Percentiles rank a stretch among this genome's conserved stretches.
phyloP scores from a whole-genome alignment of 768 basidiomycete genomes.

The Tricholomella constricta region DNA sequence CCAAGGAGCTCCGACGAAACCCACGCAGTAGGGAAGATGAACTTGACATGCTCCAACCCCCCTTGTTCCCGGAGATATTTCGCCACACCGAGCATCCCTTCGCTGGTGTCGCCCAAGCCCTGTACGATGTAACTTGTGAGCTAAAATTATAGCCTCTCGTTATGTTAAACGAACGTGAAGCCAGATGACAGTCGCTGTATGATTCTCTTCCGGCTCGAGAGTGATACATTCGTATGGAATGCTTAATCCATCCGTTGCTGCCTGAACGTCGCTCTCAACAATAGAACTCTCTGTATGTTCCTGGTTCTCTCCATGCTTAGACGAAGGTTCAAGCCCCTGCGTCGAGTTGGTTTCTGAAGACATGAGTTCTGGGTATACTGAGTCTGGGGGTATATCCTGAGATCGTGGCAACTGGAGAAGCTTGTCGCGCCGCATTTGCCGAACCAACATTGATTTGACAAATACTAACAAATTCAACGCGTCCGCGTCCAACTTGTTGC shows the following conservation, averaged over 20 bases:
- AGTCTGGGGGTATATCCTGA: too few relatives aligned
- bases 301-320: too few relatives aligned
- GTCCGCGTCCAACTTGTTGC: too few relatives aligned
- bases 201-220: conserved; percentile 13
- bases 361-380: too few relatives aligned
- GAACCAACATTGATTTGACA: too few relatives aligned
- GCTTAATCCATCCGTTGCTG: background rate
- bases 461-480: too few relatives aligned
- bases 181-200: conserved; percentile 68
- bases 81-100: conserved; percentile 59
- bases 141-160: background rate
- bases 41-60: conserved; percentile 61
- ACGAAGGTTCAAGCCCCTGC: too few relatives aligned
- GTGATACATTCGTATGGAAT: conserved; percentile 8
- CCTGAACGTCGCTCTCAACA: background rate
- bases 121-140: background rate
- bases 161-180: conserved; percentile 51
- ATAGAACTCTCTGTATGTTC: too few relatives aligned
- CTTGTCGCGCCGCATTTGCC: too few relatives aligned
- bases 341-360: too few relatives aligned
- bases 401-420: too few relatives aligned
- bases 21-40: conserved; percentile 65
- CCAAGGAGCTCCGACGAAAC: conserved; percentile 6
- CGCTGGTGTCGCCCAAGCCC: conserved; percentile 8
- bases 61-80: conserved; percentile 39